These are phyloP conservation scores for Neonectria neomacrospora DNA, from an alignment of 2,329 filamentous ascomycete genomes.

Conservation along the genomic window DNA sequence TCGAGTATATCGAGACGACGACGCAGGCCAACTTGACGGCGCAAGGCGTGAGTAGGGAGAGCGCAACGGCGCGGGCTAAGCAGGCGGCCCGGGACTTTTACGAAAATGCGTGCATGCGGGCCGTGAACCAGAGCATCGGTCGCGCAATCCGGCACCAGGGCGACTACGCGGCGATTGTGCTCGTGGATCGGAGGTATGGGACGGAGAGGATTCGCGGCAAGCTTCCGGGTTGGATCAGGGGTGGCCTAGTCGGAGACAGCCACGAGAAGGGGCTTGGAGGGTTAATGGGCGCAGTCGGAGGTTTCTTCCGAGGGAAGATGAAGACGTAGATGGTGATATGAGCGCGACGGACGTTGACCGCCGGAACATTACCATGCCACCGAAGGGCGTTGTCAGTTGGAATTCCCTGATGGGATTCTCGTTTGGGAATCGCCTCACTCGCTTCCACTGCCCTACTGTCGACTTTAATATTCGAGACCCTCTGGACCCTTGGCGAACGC, in stretches of 20 bases:
- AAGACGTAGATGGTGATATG: slow-evolving; percentile 15
- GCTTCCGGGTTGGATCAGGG: slow-evolving; percentile 88
- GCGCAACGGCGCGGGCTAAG: slow-evolving; percentile 54
- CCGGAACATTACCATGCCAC: slow-evolving; percentile 3
- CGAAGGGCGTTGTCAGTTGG: neutral
- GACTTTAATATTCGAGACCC: slow-evolving; percentile 29
- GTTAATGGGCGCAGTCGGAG: slow-evolving; percentile 67
- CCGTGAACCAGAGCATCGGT: slow-evolving; percentile 96
- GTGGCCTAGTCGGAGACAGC: slow-evolving; percentile 67
- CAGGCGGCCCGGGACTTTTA: slow-evolving; percentile 81
- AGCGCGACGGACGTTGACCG: neutral
- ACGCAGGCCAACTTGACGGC: slow-evolving; percentile 52
- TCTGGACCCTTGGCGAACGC: slow-evolving; percentile 25
- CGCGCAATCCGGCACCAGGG: slow-evolving; percentile 87
- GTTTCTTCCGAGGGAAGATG: slow-evolving; percentile 67
- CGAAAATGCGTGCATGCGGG: slow-evolving; percentile 95
- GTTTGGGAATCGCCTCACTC: slow-evolving; percentile 2
- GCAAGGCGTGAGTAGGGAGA: slow-evolving; percentile 37
- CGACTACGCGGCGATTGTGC: slow-evolving; percentile 91
- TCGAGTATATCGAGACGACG: slow-evolving; percentile 82
- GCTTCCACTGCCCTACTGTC: slow-evolving; percentile 11
- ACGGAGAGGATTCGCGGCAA: slow-evolving; percentile 78
- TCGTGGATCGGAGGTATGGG: slow-evolving; percentile 85
- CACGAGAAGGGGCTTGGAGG: slow-evolving; percentile 64
- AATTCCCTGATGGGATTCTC: neutral